Evolutionary conservation across 2,329 filamentous ascomycete species (phyloP).

Genomic region (Ciborinia camelliae): DNA sequence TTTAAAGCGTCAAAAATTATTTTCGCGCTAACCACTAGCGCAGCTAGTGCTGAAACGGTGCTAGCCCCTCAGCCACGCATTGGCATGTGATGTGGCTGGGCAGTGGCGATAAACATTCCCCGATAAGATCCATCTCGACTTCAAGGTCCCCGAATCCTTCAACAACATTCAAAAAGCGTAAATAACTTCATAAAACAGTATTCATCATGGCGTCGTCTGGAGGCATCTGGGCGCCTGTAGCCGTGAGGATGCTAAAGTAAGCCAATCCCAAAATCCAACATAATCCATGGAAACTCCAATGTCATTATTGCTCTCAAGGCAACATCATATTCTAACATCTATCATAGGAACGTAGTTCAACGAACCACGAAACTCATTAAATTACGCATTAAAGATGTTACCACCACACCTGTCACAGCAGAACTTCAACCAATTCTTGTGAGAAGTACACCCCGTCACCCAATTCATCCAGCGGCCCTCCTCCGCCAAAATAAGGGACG

Average conservation of each 20-base stretch:
- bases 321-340: slow-evolving; percentile 25
- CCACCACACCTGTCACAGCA: slow-evolving; percentile 42
- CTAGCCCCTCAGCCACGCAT: neutral
- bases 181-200: slow-evolving; percentile 12
- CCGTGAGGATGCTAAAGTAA: slow-evolving; percentile 36
- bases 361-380: slow-evolving; percentile 46
- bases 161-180: slow-evolving; percentile 1
- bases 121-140: slow-evolving; percentile 9
- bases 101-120: slow-evolving; percentile 16
- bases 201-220: slow-evolving; percentile 34
- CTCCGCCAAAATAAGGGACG: slow-evolving; percentile 62
- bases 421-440: slow-evolving; percentile 59
- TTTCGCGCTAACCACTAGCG: slow-evolving; percentile 16
- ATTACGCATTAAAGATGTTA: slow-evolving; percentile 42
- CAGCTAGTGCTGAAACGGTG: neutral
- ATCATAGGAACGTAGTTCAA: slow-evolving; percentile 45
- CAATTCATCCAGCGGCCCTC: slow-evolving; percentile 53
- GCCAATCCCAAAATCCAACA: slow-evolving; percentile 14
- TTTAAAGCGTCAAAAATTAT: slow-evolving; percentile 16
- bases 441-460: slow-evolving; percentile 54
- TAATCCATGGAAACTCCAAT: neutral
- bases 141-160: neutral
- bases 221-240: slow-evolving; percentile 37
- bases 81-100: slow-evolving; percentile 10
- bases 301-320: neutral